Base-by-base conservation (phyloP, 73 alveolate species). In the Stentor coeruleus region DNA sequence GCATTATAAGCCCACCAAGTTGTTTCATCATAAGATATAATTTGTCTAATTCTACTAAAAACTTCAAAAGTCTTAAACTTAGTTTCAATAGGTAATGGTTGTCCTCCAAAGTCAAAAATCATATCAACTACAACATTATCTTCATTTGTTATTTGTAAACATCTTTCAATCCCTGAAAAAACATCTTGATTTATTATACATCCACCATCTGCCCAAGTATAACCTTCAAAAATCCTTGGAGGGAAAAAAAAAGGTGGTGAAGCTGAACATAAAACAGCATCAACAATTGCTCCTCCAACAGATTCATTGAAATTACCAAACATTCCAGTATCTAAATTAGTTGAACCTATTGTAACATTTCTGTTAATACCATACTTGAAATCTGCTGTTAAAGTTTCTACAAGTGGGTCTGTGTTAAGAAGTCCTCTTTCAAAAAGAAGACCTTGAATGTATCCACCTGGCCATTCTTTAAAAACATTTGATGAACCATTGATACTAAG, bases 101-200 rank as follows among this genome's bases (percentile, higher is more conserved):
- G 33, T 20, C 14, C 15, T 11, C 26, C 14, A 31, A 20, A 20
- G 33, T 66, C 79, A 66, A 28, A 66, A 66, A 90, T 80, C 6
- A 81, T 83, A 73, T 90, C 96, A 0, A 90, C 85, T n/a, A 90
- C 86, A 59, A 87, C 87, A 3, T 87, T 84, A 2, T 58, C 35
- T 74, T 90, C 91, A 3, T 57, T 59, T 28, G 79, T 66, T 26
- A 66, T 31, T 11, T 66, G 49, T 11, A 66, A 31, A 40, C 79
- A 66, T 33, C 79, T 66, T 20, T 26, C 14, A 66, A 66, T 31
- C 33, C 40, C 79, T 26, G 79, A 20, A 1, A 26, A 20, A 66
- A 66, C 2, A 66, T 66, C 79, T 11, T 28, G 39, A 2, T 66
- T 66, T 26, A 66, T 66, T 1, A 66, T 40, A 20, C n/a, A 37